phyloP scores from a whole-genome alignment of 2,329 filamentous ascomycete species.

The Colletotrichum salicis region DNA sequence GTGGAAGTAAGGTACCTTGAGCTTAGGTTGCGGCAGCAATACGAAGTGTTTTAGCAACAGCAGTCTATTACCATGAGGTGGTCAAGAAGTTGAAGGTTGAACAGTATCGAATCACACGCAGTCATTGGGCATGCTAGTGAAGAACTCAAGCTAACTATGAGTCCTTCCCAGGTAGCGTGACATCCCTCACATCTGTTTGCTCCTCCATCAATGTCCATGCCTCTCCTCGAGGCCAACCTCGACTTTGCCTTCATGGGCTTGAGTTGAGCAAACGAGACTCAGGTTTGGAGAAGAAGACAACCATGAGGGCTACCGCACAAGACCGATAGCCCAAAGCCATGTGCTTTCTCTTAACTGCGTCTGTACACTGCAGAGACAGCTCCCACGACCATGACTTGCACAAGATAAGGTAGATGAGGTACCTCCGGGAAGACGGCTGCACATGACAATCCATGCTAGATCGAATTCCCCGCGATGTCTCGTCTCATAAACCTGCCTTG shows the following conservation, averaged over 20 bases:
- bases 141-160: background rate
- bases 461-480: background rate
- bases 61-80: background rate
- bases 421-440: background rate
- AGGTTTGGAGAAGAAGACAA: background rate
- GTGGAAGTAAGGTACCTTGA: slow-evolving; percentile 10
- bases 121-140: background rate
- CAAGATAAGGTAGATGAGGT: background rate
- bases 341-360: background rate
- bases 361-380: background rate
- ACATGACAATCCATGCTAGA: background rate
- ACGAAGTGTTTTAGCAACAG: slow-evolving; percentile 1
- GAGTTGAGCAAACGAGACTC: background rate
- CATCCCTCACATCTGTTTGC: background rate
- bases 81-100: background rate
- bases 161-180: background rate
- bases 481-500: background rate
- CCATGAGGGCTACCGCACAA: background rate
- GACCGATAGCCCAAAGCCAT: background rate
- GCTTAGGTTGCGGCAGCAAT: background rate
- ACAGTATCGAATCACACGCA: background rate
- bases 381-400: background rate
- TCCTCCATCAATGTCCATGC: background rate
- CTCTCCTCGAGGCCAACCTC: no score
- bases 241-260: no score